These are phyloP conservation scores for Sporothrix sp. DNA, from an alignment of 2,329 filamentous ascomycete genomes.

Conservation along the genomic window DNA sequence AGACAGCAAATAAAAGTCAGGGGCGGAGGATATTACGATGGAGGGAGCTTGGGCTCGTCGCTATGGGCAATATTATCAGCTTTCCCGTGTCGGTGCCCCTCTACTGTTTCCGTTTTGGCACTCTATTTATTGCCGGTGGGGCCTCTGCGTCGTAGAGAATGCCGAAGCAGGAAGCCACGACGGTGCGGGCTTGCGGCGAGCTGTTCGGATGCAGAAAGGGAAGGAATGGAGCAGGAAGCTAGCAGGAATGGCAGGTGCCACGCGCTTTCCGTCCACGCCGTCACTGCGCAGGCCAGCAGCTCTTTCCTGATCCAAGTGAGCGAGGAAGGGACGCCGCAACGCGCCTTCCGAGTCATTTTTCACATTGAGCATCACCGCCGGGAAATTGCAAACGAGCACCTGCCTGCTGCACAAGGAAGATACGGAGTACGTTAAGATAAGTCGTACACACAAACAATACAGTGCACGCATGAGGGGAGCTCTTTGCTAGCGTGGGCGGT, in stretches of 20 bases:
- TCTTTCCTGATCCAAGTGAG: neutral
- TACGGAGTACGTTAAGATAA: too few species aligned
- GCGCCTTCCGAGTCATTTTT: constrained; percentile 2
- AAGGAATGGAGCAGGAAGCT: neutral
- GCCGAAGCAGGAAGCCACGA: neutral
- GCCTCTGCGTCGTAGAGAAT: neutral
- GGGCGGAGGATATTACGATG: neutral
- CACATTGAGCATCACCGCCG: neutral
- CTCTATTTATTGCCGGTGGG: neutral
- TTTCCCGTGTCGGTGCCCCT: too few species aligned
- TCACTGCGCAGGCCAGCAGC: too few species aligned
- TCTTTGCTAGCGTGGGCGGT: constrained; percentile 7
- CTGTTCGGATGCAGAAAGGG: neutral
- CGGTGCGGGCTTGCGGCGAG: too few species aligned
- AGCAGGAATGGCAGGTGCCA: neutral
- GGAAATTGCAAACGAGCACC: neutral
- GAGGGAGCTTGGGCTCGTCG: constrained; percentile 1
- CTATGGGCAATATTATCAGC: constrained; percentile 7
- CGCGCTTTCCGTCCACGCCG: too few species aligned
- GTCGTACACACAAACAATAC: too few species aligned
- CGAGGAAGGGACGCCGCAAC: neutral
- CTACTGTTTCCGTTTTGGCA: constrained; percentile 2
- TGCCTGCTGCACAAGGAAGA: too few species aligned
- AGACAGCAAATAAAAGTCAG: constrained; percentile 1
- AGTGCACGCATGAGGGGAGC: constrained; percentile 7